Percentiles rank a stretch among this genome's conserved stretches.
Conservation (phyloP, 1,139 yeast species). For the Scheffersomyces lignicola region DNA sequence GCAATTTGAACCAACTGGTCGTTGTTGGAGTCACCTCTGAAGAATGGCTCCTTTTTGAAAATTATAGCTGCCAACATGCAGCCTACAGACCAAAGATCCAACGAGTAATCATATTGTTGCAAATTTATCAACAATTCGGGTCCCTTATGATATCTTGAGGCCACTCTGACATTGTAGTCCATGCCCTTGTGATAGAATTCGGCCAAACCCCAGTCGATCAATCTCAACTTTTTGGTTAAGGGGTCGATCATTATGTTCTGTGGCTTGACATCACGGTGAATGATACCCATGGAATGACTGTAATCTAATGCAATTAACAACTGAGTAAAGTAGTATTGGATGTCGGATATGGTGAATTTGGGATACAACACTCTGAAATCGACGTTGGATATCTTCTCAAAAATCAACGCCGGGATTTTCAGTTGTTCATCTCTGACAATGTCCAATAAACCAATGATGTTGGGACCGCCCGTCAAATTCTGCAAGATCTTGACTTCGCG, state of each 20-base stretch:
- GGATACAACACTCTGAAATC: slow-evolving; percentile 76
- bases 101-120: slow-evolving; percentile 74
- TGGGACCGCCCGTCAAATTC: slow-evolving; percentile 74
- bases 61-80: slow-evolving; percentile 78
- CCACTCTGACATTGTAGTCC: slow-evolving; percentile 79
- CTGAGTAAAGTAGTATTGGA: slow-evolving; percentile 70
- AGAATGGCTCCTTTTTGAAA: slow-evolving; percentile 75
- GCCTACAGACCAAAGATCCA: slow-evolving; percentile 82
- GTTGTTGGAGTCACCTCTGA: slow-evolving; percentile 75
- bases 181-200: slow-evolving; percentile 79
- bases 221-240: slow-evolving; percentile 54
- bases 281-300: slow-evolving; percentile 80
- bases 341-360: slow-evolving; percentile 58
- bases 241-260: slow-evolving; percentile 87
- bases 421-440: slow-evolving; percentile 74
- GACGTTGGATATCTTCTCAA: slow-evolving; percentile 68
- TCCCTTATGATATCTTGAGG: slow-evolving; percentile 78
- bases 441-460: slow-evolving; percentile 65
- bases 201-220: slow-evolving; percentile 85
- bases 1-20: slow-evolving; percentile 81
- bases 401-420: slow-evolving; percentile 73
- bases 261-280: slow-evolving; percentile 84
- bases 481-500: slow-evolving; percentile 76
- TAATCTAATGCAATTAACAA: slow-evolving; percentile 70
- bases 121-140: slow-evolving; percentile 75